phyloP scores from a whole-genome alignment of 83 land plant species.

The Isoetes engelmannii region DNA sequence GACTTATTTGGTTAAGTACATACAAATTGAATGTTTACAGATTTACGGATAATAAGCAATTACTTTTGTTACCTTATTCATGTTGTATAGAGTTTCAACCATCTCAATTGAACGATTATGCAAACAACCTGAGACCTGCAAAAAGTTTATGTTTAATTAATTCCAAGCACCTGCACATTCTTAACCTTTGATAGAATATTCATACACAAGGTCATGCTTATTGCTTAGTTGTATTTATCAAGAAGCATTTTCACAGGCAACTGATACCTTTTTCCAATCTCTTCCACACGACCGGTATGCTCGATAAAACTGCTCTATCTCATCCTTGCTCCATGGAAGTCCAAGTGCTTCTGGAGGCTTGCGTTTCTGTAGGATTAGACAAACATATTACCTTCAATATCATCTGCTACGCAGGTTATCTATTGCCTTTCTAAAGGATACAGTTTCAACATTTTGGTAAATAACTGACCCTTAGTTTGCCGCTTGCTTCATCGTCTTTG shows the following conservation, averaged over 20 bases:
- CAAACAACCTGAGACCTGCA: constrained; percentile 58
- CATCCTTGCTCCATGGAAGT: constrained; percentile 83
- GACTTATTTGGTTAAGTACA: background rate
- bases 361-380: constrained; percentile 46
- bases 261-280: constrained; percentile 82
- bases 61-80: constrained; percentile 53
- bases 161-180: background rate
- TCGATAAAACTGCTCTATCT: constrained; percentile 71
- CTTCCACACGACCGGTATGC: constrained; percentile 77
- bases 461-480: constrained; percentile 20
- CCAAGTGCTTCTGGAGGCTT: constrained; percentile 80
- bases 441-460: background rate
- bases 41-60: background rate
- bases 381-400: background rate
- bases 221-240: no score
- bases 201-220: background rate
- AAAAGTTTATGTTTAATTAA: constrained; percentile 3
- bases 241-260: no score
- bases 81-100: constrained; percentile 76
- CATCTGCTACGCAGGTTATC: background rate
- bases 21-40: background rate
- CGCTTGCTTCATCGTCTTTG: constrained; percentile 17
- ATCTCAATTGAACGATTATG: constrained; percentile 67
- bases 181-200: background rate
- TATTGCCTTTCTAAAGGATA: background rate